Percentiles rank a stretch among this genome's conserved stretches.
phyloP scores from a whole-genome alignment of 2,329 filamentous ascomycete genomes.

The Neodidymelliopsis sp. region DNA sequence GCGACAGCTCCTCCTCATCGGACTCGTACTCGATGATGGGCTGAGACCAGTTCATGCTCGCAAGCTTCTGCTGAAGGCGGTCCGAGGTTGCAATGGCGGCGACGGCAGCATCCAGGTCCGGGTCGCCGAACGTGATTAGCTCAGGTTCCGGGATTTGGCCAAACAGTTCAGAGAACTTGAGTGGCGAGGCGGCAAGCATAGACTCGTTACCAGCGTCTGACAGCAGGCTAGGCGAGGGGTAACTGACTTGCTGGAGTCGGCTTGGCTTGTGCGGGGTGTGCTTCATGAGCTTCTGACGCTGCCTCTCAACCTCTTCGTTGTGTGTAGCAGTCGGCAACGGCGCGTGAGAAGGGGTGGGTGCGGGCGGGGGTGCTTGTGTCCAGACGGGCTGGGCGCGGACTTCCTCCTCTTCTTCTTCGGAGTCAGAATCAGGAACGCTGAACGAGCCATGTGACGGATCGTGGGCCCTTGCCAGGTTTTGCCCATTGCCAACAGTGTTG shows the following conservation, averaged over 20 bases:
- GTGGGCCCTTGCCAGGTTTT: constrained; percentile 1
- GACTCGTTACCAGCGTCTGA: constrained; percentile 38
- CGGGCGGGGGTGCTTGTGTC: constrained; percentile 46
- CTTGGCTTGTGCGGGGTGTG: constrained; percentile 46
- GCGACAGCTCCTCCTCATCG: constrained; percentile 32
- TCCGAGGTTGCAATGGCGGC: constrained; percentile 16
- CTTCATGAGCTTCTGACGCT: constrained; percentile 42
- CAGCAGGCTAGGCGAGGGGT: constrained; percentile 41
- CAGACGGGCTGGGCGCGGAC: constrained; percentile 38
- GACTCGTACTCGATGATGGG: constrained; percentile 31
- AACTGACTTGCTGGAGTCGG: constrained; percentile 42
- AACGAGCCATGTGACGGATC: constrained; percentile 24
- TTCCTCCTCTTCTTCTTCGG: constrained; percentile 38
- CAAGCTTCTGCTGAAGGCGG: constrained; percentile 21
- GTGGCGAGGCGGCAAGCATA: constrained; percentile 28
- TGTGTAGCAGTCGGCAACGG: constrained; percentile 23
- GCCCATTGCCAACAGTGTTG: constrained; percentile 31
- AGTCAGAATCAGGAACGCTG: constrained; percentile 26
- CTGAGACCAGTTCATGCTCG: constrained; percentile 23
- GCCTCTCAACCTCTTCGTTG: constrained; percentile 35
- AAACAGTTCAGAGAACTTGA: constrained; percentile 22
- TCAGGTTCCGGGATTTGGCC: constrained; percentile 30
- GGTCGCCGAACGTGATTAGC: constrained; percentile 28
- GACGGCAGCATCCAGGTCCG: constrained; percentile 22
- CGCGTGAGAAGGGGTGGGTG: constrained; percentile 45